A percentile compares a stretch with the other conserved stretches of the same genome.
These are phyloP conservation scores for Pichia paraexigua DNA, from an alignment of 805 yeast genomes.

Conservation along the genomic window DNA sequence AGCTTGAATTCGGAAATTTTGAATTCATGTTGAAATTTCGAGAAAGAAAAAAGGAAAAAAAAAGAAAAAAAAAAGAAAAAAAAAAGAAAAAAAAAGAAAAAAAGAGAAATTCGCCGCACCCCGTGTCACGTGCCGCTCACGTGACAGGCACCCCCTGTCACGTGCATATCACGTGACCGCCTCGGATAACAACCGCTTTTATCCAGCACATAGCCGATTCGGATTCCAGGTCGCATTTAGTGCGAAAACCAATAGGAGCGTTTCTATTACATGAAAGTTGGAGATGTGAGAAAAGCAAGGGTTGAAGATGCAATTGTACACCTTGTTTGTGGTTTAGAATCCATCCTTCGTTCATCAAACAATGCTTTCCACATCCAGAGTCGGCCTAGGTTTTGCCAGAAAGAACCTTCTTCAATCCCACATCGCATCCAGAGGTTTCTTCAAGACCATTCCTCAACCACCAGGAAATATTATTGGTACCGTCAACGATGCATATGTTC, in stretches of 20 bases:
- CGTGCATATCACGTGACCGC: neutral
- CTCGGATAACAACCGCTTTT: neutral
- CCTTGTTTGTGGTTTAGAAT: no score
- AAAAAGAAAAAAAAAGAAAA: neutral
- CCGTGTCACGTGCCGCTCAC: neutral
- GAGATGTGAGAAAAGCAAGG: neutral
- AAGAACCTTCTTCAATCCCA: conserved; percentile 6
- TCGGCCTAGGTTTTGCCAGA: conserved; percentile 19
- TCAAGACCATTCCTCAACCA: conserved; percentile 44
- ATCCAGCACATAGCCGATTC: neutral
- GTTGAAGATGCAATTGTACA: neutral
- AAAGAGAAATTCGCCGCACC: no score
- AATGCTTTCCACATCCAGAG: conserved; percentile 15
- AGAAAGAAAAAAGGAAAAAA: neutral
- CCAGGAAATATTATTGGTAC: conserved; percentile 68
- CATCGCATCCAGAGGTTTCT: conserved; percentile 14
- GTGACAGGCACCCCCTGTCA: neutral
- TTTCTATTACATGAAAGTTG: neutral
- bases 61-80: neutral
- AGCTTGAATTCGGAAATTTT: no score
- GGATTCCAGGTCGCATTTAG: neutral
- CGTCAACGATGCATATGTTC: conserved; percentile 63
- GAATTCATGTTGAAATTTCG: neutral
- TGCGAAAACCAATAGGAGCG: neutral
- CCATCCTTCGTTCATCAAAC: neutral